These are phyloP conservation scores for Blumeria graminis DNA, from an alignment of 2,329 filamentous ascomycete species.

Conservation along the genomic window DNA sequence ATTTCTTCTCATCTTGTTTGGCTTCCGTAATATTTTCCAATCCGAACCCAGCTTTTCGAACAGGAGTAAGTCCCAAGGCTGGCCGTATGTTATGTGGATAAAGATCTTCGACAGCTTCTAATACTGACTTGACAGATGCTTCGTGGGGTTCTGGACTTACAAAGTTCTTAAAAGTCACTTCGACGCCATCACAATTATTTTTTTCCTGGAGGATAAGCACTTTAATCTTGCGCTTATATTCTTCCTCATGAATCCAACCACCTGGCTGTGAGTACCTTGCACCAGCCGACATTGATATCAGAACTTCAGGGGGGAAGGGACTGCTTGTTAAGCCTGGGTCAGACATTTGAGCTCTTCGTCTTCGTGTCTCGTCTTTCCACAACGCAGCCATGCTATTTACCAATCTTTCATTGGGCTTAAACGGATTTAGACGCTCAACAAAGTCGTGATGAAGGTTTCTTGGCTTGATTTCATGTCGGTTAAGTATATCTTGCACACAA, in stretches of 20 bases:
- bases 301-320: slow-evolving; percentile 56
- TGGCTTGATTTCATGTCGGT: slow-evolving; percentile 50
- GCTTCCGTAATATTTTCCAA: slow-evolving; percentile 20
- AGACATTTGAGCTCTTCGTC: slow-evolving; percentile 49
- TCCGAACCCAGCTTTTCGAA: slow-evolving; percentile 3
- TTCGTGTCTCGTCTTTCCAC: slow-evolving; percentile 72
- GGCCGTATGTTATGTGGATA: slow-evolving; percentile 41
- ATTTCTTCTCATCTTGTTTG: slow-evolving; percentile 17
- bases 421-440: slow-evolving; percentile 40
- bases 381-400: slow-evolving; percentile 85
- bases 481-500: slow-evolving; percentile 67
- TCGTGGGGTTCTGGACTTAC: slow-evolving; percentile 28
- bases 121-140: slow-evolving; percentile 42
- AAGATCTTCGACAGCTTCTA: slow-evolving; percentile 72
- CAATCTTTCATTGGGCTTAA: slow-evolving; percentile 47
- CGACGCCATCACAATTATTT: slow-evolving; percentile 19
- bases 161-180: slow-evolving; percentile 40
- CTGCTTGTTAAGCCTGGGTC: slow-evolving; percentile 38
- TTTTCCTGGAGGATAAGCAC: slow-evolving; percentile 41
- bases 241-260: slow-evolving; percentile 85
- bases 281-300: slow-evolving; percentile 78
- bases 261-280: slow-evolving; percentile 43
- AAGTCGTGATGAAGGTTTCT: slow-evolving; percentile 76
- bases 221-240: slow-evolving; percentile 42
- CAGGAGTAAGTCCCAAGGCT: slow-evolving; percentile 18